Percentiles rank a stretch among this genome's conserved stretches.
phyloP scores from a whole-genome alignment of 2,329 filamentous ascomycete species.

The Paramyrothecium sp. region DNA sequence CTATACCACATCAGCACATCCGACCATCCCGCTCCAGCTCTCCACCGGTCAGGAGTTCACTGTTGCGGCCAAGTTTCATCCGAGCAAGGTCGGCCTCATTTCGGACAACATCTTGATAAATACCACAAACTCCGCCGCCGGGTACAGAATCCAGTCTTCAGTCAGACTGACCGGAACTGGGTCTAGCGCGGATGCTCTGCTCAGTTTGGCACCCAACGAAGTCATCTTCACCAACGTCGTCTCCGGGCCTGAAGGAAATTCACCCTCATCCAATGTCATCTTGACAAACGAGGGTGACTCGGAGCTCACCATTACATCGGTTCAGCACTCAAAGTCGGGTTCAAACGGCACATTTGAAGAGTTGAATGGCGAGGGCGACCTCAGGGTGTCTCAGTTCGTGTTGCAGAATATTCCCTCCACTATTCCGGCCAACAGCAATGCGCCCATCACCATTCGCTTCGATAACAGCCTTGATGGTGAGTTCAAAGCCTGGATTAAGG shows the following conservation, averaged over 20 bases:
- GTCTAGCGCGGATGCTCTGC: slow-evolving; percentile 40
- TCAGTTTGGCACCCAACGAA: slow-evolving; percentile 44
- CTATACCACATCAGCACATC: slow-evolving; percentile 32
- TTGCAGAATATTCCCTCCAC: slow-evolving; percentile 43
- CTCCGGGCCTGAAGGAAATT: slow-evolving; percentile 31
- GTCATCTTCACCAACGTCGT: slow-evolving; percentile 50
- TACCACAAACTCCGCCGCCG: slow-evolving; percentile 39
- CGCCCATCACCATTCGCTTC: slow-evolving; percentile 44
- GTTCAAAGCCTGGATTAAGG: slow-evolving; percentile 46
- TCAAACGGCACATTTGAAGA: slow-evolving; percentile 43
- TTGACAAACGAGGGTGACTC: slow-evolving; percentile 50
- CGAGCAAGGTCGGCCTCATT: slow-evolving; percentile 39
- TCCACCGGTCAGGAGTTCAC: slow-evolving; percentile 20
- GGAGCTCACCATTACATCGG: slow-evolving; percentile 38
- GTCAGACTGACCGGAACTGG: slow-evolving; percentile 49
- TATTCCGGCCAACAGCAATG: slow-evolving; percentile 36
- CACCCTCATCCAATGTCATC: slow-evolving; percentile 40
- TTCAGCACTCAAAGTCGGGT: slow-evolving; percentile 42
- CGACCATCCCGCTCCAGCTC: slow-evolving; percentile 27
- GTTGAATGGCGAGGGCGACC: slow-evolving; percentile 31
- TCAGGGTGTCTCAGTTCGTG: slow-evolving; percentile 45
- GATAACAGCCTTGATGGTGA: slow-evolving; percentile 44
- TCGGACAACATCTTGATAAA: slow-evolving; percentile 46
- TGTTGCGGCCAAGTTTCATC: slow-evolving; percentile 33
- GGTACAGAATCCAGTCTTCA: slow-evolving; percentile 45